Percentiles rank a stretch among this genome's conserved stretches.
Conservation (phyloP, 1,284 basidiomycete genomes). For the Jaminaea rosea region DNA sequence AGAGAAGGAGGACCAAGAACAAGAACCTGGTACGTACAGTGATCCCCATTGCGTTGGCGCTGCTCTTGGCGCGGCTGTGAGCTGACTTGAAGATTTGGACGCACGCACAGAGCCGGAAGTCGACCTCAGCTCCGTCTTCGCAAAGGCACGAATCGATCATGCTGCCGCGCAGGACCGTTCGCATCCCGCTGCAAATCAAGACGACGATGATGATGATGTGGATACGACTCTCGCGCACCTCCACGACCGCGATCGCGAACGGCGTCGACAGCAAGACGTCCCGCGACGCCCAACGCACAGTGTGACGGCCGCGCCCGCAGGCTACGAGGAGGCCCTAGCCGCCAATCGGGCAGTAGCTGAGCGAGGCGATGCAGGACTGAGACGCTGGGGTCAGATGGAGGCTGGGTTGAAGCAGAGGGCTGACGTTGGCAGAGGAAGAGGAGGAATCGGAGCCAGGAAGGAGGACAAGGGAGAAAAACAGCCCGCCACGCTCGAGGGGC, state of each 20-base stretch:
- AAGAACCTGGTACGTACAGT: slow-evolving; percentile 4
- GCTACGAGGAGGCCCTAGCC: not conserved
- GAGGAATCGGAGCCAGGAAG: not conserved
- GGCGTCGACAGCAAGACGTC: not conserved
- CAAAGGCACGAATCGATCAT: slow-evolving; percentile 17
- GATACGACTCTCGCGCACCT: slow-evolving; percentile 29
- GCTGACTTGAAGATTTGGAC: slow-evolving; percentile 1
- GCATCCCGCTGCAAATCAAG: slow-evolving; percentile 12
- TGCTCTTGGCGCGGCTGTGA: not conserved
- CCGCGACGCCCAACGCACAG: not conserved
- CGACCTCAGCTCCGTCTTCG: slow-evolving; percentile 30
- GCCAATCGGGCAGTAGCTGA: not conserved
- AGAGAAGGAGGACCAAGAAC: slow-evolving; percentile 13
- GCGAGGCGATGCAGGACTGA: not conserved
- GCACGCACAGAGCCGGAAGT: slow-evolving; percentile 37
- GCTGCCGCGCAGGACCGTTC: slow-evolving; percentile 22
- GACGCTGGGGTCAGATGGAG: not conserved
- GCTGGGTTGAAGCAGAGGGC: not conserved
- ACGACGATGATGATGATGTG: slow-evolving; percentile 27
- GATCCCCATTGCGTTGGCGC: not conserved
- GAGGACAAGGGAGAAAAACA: not conserved
- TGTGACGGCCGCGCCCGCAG: not conserved
- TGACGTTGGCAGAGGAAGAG: not conserved
- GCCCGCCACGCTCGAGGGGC: not conserved
- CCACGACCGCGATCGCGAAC: slow-evolving; percentile 11